phyloP scores from a whole-genome alignment of 2,329 filamentous ascomycete genomes.

The Colletotrichum tanaceti region DNA sequence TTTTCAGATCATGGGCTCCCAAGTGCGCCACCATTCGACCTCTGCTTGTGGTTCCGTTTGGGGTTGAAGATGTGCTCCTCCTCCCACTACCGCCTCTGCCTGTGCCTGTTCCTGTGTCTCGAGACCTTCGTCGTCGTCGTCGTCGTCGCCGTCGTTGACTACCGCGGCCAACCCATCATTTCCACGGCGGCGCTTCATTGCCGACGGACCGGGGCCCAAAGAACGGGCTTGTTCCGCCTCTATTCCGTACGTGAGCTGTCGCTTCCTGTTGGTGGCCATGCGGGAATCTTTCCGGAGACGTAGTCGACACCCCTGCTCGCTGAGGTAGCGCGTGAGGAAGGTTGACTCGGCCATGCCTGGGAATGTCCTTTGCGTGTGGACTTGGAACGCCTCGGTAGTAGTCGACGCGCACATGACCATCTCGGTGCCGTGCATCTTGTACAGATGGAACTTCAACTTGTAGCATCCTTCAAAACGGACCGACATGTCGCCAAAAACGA shows the following conservation, averaged over 20 bases:
- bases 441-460: slow-evolving; percentile 80
- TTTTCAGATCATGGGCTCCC: too few relatives aligned
- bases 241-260: background rate
- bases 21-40: too few relatives aligned
- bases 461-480: slow-evolving; percentile 79
- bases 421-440: slow-evolving; percentile 59
- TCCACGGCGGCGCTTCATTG: background rate
- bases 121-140: background rate
- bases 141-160: too few relatives aligned
- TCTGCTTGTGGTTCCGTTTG: too few relatives aligned
- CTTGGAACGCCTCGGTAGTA: slow-evolving; percentile 76
- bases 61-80: too few relatives aligned
- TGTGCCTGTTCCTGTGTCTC: background rate
- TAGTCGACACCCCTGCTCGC: slow-evolving; percentile 86
- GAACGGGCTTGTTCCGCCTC: slow-evolving; percentile 6
- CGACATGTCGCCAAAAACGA: slow-evolving; percentile 90
- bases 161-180: background rate
- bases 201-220: background rate
- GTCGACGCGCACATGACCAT: slow-evolving; percentile 50
- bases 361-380: slow-evolving; percentile 74
- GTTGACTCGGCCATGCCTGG: slow-evolving; percentile 86
- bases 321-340: slow-evolving; percentile 82
- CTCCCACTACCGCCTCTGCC: too few relatives aligned
- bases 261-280: slow-evolving; percentile 61
- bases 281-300: slow-evolving; percentile 86